A percentile compares a stretch with the other conserved stretches of the same genome.
Evolutionary conservation across 2,329 filamentous ascomycete species (phyloP).

Genomic region (Curvularia spicifera): DNA sequence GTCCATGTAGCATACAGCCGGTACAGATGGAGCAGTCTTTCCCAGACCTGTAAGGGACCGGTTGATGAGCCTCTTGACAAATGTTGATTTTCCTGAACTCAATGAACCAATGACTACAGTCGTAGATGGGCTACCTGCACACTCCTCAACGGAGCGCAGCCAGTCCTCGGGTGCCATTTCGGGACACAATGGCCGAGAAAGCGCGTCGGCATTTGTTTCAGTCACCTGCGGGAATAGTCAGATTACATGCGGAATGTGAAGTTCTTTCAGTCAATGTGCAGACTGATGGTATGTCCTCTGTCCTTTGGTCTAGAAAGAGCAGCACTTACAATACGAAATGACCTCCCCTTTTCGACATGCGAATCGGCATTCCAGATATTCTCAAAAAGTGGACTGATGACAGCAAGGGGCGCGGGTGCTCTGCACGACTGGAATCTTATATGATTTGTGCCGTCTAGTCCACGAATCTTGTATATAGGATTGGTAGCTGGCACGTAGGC

Average conservation of each 20-base stretch:
- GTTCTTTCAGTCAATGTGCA: background rate
- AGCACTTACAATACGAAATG: constrained; percentile 34
- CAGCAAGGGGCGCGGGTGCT: constrained; percentile 61
- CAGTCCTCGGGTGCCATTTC: constrained; percentile 67
- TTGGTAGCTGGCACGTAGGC: constrained; percentile 73
- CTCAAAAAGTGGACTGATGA: constrained; percentile 69
- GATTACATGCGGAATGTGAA: background rate
- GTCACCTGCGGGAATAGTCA: constrained; percentile 29
- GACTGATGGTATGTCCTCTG: background rate
- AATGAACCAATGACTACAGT: constrained; percentile 73
- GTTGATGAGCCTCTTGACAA: constrained; percentile 71
- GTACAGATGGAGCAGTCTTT: constrained; percentile 31
- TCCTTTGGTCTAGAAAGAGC: background rate
- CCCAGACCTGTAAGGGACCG: constrained; percentile 63
- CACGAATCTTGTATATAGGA: constrained; percentile 68
- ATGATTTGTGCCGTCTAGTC: constrained; percentile 60
- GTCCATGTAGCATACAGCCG: constrained; percentile 68
- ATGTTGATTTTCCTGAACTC: constrained; percentile 77
- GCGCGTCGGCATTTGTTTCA: constrained; percentile 36
- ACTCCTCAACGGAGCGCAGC: constrained; percentile 51
- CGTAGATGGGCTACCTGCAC: constrained; percentile 47
- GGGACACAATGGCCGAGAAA: constrained; percentile 37
- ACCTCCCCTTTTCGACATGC: constrained; percentile 17
- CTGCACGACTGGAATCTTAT: constrained; percentile 56
- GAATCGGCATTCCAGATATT: constrained; percentile 67